Evolutionary conservation across 2,329 filamentous ascomycete genomes (phyloP), one percentile per base, ranked within the genome.

Genomic region (Penicillium sp.): DNA sequence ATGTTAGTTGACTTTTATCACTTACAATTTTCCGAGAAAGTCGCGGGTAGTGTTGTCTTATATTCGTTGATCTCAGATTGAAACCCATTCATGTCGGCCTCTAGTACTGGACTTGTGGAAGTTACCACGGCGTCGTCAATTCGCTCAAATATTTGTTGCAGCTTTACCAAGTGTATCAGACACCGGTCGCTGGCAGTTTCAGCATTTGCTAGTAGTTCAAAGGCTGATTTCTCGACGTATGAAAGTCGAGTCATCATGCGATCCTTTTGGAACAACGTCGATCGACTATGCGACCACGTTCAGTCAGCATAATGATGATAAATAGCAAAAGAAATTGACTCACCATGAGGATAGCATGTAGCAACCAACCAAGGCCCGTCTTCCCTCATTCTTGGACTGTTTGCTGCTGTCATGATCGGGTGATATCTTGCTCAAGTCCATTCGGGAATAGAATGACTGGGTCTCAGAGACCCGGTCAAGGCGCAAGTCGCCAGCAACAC

Each of bases 71-170:
- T 48, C 27, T 48, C 36, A 24, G 36, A 21, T 40, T 48, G 45
- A 13, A 48, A 48, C 16, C 22, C 45, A 40, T 40, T n/a, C 45
- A 48, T 48, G 29, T 40, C 45, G 16, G 13, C 22, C 36, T 48
- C 34, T 48, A 36, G 45, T 14, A 21, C 45, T 29, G 36, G 8
- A 40, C 31, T 41, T 9, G 45, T 31, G 7, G 41, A 13, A 45
- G 41, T 51, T 16, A 22, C 32, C 34, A 51, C 48, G 29, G 48
- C 41, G 4, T 45, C 48, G 44, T 51, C 48, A 16, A 51, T 45
- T 14, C 48, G 48, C 21, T 51, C 48, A 18, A 45, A 45, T 22
- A 51, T 51, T 16, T 31, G 31, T 44, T 51, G 48, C 27, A 51
- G 36, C 21, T 14, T 43, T 22, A 51, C 48, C 9, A 51, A 22